Evolutionary conservation across 1,284 basidiomycete species (phyloP), one percentile per base, ranked within the genome.

Genomic region (Mycena sp.): DNA sequence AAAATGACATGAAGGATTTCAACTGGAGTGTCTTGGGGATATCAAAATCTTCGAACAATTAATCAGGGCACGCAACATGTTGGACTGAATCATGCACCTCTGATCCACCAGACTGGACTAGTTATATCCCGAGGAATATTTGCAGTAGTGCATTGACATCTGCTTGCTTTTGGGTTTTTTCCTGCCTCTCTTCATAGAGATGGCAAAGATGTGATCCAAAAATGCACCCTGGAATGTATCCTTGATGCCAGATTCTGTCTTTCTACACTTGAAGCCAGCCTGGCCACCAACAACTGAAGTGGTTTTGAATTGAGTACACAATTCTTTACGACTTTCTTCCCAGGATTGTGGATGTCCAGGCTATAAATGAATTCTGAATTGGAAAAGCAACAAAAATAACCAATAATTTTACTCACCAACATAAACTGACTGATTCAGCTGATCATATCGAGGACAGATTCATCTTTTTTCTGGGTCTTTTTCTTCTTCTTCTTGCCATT

Each of bases 1-100:
- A 80, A 64, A 28, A 80, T 69, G 1, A 76, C 72, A 65, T 80
- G 79, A 0, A 80, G 65, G 21, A 79, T 75, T 55, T 80, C 74
- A n/a, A n/a, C n/a, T n/a, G 76, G 78, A 0, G 75, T 79, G 54
- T 80, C 78, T 11, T 41, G 53, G 58, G n/a, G n/a, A n/a, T n/a
- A 67, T 80, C 73, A 5, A 78, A 62, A 10, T 69, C 75, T 75
- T 19, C 28, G 14, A 25, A 50, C n/a, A 17, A 54, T n/a, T 46
- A 35, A 35, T 57, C 16, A 25, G 14, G 14, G 41, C 16, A 9
- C 29, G 58, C 19, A 35, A 45, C 6, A 35, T 50, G 12, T 5
- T 28, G 21, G 4, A 32, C 17, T 14, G 32, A 48, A 38, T 41
- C 49, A 14, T 38, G n/a, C n/a, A 68, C 70, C 70, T 52, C 61